Evolutionary conservation across 176 grass and related monocot genomes (phyloP).

Genomic region (Oryza coarctata): DNA sequence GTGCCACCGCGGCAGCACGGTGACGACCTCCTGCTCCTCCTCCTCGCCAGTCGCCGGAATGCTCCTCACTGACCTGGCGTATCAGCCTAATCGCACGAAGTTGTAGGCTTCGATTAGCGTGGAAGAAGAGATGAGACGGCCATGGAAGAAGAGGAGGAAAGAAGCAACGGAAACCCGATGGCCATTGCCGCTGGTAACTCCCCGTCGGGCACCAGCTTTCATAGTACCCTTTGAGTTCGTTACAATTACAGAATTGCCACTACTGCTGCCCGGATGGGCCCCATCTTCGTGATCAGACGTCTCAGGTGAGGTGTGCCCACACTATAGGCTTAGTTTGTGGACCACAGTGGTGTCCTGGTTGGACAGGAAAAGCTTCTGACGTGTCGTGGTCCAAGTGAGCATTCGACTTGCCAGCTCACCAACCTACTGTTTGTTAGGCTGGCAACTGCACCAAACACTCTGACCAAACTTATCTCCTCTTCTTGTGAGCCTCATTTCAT

Average conservation of each 20-base stretch:
- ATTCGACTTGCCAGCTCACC: not conserved
- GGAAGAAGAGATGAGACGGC: not conserved
- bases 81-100: not conserved
- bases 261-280: not conserved
- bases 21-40: slow-evolving; percentile 1
- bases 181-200: not conserved
- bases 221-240: not conserved
- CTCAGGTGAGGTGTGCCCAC: not conserved
- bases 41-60: not conserved
- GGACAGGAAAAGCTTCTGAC: not conserved
- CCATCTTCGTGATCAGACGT: not conserved
- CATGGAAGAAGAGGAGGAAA: not conserved
- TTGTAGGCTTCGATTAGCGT: not conserved
- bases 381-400: not conserved
- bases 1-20: too few species aligned
- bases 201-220: not conserved
- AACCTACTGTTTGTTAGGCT: not conserved
- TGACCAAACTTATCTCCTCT: too few species aligned
- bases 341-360: not conserved
- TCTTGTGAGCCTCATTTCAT: too few species aligned
- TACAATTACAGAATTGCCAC: not conserved
- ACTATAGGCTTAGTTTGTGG: not conserved
- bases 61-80: not conserved
- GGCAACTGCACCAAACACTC: not conserved
- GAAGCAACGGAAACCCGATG: not conserved